Conservation (phyloP, 108 stramenopile species). For the Nitzschia palea region DNA sequence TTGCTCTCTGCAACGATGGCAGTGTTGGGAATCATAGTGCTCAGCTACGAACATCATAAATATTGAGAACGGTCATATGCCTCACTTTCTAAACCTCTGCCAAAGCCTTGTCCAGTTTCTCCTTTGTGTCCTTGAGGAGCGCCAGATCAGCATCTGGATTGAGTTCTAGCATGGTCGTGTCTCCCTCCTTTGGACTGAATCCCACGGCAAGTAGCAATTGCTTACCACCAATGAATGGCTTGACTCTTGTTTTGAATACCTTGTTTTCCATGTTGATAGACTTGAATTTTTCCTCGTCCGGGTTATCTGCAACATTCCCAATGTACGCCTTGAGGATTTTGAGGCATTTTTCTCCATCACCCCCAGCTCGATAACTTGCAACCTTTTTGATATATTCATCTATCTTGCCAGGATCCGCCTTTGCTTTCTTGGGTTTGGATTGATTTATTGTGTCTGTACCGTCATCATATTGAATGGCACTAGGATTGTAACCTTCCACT, state of each 20-base stretch:
- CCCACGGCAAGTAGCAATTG: constrained; percentile 76
- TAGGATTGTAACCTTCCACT: constrained; percentile 93
- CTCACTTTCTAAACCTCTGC: constrained; percentile 30
- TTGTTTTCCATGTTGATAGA: constrained; percentile 94
- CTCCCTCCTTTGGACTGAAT: constrained; percentile 62
- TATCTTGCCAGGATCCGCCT: constrained; percentile 63
- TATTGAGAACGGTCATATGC: background rate
- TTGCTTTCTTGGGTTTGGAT: constrained; percentile 49
- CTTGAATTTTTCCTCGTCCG: constrained; percentile 79
- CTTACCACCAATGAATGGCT: constrained; percentile 84
- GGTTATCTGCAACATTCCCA: constrained; percentile 87
- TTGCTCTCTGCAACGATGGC: constrained; percentile 34
- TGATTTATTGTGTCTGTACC: constrained; percentile 36
- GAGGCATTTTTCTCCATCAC: constrained; percentile 92
- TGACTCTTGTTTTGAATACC: constrained; percentile 80
- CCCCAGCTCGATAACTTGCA: constrained; percentile 84
- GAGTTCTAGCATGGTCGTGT: constrained; percentile 47
- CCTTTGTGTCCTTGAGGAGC: constrained; percentile 67
- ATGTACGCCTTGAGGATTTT: constrained; percentile 85
- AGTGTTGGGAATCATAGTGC: constrained; percentile 44
- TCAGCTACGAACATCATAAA: constrained; percentile 50
- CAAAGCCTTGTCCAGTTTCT: constrained; percentile 69
- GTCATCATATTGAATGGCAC: constrained; percentile 84
- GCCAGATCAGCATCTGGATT: constrained; percentile 57
- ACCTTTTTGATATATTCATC: constrained; percentile 85